These are phyloP conservation scores for Abrus precatorius DNA, from an alignment of 306 rosid species.

Conservation along the genomic window DNA sequence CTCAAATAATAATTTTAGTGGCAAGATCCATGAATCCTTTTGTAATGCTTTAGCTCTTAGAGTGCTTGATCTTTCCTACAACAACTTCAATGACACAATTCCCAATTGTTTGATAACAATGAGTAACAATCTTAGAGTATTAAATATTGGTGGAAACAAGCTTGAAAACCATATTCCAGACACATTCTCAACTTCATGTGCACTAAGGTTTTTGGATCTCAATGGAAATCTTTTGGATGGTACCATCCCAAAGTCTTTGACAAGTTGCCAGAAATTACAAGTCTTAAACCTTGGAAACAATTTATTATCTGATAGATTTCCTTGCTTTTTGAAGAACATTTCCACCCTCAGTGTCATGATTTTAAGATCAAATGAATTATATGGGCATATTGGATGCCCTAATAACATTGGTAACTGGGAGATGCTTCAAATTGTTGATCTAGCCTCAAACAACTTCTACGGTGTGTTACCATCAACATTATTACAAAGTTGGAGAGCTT, in stretches of 20 bases:
- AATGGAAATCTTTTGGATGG: conserved; percentile 48
- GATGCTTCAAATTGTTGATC: conserved; percentile 45
- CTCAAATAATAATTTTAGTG: conserved; percentile 45
- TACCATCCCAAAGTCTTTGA: conserved; percentile 38
- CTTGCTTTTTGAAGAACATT: conserved; percentile 39
- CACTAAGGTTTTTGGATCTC: conserved; percentile 39
- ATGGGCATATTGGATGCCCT: conserved; percentile 28
- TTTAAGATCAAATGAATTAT: not conserved
- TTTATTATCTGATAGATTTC: conserved; percentile 1
- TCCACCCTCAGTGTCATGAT: conserved; percentile 13
- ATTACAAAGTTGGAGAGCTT: conserved; percentile 42
- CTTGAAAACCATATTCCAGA: too few species aligned
- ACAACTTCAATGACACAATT: conserved; percentile 38
- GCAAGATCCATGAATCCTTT: conserved; percentile 44
- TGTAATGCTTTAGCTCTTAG: conserved; percentile 39
- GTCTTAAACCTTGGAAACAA: conserved; percentile 44
- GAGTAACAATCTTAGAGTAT: not conserved
- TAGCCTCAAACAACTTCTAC: conserved; percentile 50
- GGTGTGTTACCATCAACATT: conserved; percentile 11
- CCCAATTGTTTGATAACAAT: conserved; percentile 41
- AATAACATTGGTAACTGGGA: conserved; percentile 18
- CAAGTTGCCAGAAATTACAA: conserved; percentile 10
- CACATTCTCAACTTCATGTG: conserved; percentile 29
- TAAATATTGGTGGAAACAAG: conserved; percentile 42
- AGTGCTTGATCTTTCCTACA: conserved; percentile 55